These are phyloP conservation scores for Breviolum minutum DNA, from an alignment of 73 alveolate genomes.

Conservation along the genomic window DNA sequence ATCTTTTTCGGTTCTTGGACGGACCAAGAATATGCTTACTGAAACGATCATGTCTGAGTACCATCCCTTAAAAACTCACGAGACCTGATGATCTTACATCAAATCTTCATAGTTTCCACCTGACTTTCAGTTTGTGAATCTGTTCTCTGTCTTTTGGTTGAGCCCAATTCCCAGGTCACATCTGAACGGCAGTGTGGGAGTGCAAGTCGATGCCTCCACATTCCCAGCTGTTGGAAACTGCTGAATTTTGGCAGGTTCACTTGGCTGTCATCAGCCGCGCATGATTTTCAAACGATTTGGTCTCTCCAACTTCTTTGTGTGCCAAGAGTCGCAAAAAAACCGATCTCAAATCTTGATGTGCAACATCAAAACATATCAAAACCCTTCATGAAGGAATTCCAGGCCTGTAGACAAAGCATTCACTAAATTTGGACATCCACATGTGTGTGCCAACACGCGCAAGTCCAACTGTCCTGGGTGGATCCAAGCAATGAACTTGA, in stretches of 20 bases:
- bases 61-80: too few relatives aligned
- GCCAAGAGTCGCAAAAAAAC: neutral
- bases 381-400: neutral
- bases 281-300: neutral
- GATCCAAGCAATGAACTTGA: neutral
- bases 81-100: too few relatives aligned
- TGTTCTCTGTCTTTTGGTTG: too few relatives aligned
- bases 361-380: neutral
- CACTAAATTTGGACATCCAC: constrained; percentile 53
- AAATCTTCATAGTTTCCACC: too few relatives aligned
- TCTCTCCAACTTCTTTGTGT: neutral
- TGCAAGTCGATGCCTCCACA: constrained; percentile 53
- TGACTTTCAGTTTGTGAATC: too few relatives aligned
- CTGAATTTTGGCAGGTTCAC: too few relatives aligned
- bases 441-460: constrained; percentile 62
- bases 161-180: neutral
- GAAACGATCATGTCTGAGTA: too few relatives aligned
- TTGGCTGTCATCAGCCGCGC: too few relatives aligned
- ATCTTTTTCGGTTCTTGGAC: too few relatives aligned
- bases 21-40: neutral
- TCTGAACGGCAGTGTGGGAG: constrained; percentile 76
- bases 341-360: too few relatives aligned
- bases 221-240: too few relatives aligned
- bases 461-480: constrained; percentile 56
- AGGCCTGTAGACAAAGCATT: constrained; percentile 44